Evolutionary conservation across 2,329 filamentous ascomycete genomes (phyloP).

Genomic region (Pestalotiopsis sp.): DNA sequence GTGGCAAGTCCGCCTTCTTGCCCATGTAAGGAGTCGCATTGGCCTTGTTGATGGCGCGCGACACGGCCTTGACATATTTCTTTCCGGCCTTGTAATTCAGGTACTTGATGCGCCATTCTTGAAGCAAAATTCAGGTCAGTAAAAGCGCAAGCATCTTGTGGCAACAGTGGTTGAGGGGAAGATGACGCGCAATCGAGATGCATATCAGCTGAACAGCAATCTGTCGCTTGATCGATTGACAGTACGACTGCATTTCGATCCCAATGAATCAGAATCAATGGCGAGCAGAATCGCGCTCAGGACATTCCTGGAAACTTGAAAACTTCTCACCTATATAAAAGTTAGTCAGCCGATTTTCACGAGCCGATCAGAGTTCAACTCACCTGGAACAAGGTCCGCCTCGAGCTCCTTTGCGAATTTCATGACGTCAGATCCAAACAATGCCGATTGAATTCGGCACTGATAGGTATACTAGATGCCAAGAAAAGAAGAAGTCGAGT

Average conservation of each 20-base stretch:
- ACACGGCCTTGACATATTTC: constrained; percentile 86
- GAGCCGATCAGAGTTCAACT: constrained; percentile 21
- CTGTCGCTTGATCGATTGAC: background rate
- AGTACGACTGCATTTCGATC: background rate
- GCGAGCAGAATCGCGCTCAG: background rate
- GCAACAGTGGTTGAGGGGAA: background rate
- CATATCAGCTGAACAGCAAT: background rate
- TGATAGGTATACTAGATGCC: background rate
- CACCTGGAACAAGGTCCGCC: constrained; percentile 81
- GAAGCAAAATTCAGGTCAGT: background rate
- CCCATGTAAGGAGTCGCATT: constrained; percentile 50
- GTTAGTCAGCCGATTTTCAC: background rate
- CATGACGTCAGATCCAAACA: constrained; percentile 46
- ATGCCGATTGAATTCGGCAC: background rate
- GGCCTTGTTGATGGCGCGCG: constrained; percentile 69
- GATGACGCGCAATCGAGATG: background rate
- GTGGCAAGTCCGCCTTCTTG: constrained; percentile 33
- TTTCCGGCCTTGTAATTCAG: constrained; percentile 95
- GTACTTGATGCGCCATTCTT: constrained; percentile 92
- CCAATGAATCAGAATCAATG: background rate
- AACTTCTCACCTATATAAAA: background rate
- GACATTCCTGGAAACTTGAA: background rate
- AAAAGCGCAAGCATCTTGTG: background rate
- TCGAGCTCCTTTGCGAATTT: constrained; percentile 80
- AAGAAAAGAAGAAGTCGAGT: background rate